Evolutionary conservation across 345 rosid genomes (phyloP).

Genomic region (Cochlearia excelsa): DNA sequence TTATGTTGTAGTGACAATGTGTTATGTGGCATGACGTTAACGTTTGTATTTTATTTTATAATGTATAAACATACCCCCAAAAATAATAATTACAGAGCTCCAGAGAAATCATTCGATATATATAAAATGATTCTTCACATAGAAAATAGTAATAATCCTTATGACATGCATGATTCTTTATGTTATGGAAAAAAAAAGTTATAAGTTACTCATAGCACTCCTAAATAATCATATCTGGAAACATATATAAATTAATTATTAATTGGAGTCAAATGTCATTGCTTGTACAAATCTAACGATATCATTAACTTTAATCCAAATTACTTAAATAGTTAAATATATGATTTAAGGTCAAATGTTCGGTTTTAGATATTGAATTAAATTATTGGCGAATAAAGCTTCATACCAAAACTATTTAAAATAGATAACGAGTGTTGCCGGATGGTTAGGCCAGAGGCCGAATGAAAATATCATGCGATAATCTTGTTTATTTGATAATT

Average conservation of each 20-base stretch:
- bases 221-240: background rate
- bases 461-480: no score
- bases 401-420: background rate
- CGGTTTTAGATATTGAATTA: background rate
- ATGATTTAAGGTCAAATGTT: background rate
- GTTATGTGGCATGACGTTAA: background rate
- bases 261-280: background rate
- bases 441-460: no score
- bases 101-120: no score
- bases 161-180: no score
- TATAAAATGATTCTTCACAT: background rate
- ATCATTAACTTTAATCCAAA: slow-evolving; percentile 10
- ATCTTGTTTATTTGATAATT: no score
- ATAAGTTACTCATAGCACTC: no score
- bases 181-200: no score
- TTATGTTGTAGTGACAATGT: background rate
- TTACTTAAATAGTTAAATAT: background rate
- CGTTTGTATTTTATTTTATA: background rate
- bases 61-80: no score
- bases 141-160: background rate
- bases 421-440: no score
- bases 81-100: no score
- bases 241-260: background rate
- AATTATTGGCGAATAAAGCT: background rate
- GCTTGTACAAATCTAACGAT: slow-evolving; percentile 5